Conservation (phyloP, 371 early-diverging fungal species). For the Mortierella sp. region DNA sequence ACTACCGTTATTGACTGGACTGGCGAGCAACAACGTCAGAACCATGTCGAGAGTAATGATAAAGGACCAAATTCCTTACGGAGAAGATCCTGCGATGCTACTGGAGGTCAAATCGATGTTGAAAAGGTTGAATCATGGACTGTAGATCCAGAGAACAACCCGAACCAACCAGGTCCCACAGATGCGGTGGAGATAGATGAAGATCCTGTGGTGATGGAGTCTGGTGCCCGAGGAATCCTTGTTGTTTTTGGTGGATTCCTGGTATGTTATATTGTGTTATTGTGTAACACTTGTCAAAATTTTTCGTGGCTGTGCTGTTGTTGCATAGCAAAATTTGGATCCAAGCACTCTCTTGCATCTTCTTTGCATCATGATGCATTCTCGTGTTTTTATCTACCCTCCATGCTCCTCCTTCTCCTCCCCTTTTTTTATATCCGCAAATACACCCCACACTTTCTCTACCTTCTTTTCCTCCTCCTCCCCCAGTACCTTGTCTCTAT, state of each 20-base stretch:
- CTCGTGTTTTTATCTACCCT: neutral
- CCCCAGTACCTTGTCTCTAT: too few species aligned
- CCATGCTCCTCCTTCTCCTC: neutral
- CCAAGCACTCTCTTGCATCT: too few species aligned
- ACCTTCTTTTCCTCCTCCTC: neutral
- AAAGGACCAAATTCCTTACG: neutral
- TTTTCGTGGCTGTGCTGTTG: neutral
- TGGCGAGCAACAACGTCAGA: neutral
- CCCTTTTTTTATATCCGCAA: neutral
- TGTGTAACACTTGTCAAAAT: neutral
- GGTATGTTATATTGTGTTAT: conserved; percentile 50
- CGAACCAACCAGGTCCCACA: neutral
- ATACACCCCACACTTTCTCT: too few species aligned
- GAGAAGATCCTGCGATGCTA: neutral
- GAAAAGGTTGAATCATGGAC: neutral
- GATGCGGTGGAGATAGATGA: conserved; percentile 1
- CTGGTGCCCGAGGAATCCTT: conserved; percentile 61
- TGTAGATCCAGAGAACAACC: neutral
- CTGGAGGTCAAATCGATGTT: neutral
- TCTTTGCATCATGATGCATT: too few species aligned
- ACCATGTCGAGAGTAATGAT: neutral
- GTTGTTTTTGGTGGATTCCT: conserved; percentile 62
- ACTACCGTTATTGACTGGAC: neutral
- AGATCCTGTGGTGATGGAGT: conserved; percentile 47
- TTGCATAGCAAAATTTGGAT: neutral